Base-by-base conservation (phyloP, 2,329 filamentous ascomycete genomes). In the Lizonia empirigonia region DNA sequence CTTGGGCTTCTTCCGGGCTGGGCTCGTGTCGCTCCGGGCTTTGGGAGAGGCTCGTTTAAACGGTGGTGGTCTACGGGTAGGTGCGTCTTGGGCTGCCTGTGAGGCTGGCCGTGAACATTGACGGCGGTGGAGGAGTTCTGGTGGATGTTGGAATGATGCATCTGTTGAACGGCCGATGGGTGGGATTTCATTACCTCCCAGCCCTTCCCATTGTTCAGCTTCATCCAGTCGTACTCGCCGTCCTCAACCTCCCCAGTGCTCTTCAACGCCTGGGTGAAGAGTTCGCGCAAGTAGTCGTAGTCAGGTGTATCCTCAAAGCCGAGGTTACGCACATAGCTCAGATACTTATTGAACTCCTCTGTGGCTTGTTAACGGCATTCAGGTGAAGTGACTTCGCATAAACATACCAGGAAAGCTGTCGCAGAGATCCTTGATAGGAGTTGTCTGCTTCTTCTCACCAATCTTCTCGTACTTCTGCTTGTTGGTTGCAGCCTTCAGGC, bases 381-480 rank as follows among this genome's bases (percentile, higher is more conserved):
- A 19, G 40, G 12, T 7, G n/a, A 5, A 8, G 16, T 30, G 19
- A 12, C 16, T 18, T 8, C 29, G 10, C 8, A 18, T 10, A 2
- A 24, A 73, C 77, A 32, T 79, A 86, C 84, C 84, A 60, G 94
- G 93, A 77, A 96, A 97, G 42, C 91, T 89, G 65, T 97, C 92
- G 73, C 93, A 97, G 13, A 99, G 85, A 67, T 99, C 94, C 79
- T 97, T 96, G 78, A 99, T 95, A 5, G 85, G 85, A 18, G 94
- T 97, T 0, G 93, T 97, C 79, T 97, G 94, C 81, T 99, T 99
- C 88, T 99, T 97, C 82, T 99, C 93, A 36, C 94, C 94, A 76
- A 99, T 99, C 83, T 97, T 97, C 79, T 99, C 94, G 74, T 99
- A 99, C 79, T 99, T 99, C 74, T 99, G 94, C 85, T 99, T 87